Evolutionary conservation across 352 stramenopile genomes (phyloP).

Genomic region (Pythium plurisporium): DNA sequence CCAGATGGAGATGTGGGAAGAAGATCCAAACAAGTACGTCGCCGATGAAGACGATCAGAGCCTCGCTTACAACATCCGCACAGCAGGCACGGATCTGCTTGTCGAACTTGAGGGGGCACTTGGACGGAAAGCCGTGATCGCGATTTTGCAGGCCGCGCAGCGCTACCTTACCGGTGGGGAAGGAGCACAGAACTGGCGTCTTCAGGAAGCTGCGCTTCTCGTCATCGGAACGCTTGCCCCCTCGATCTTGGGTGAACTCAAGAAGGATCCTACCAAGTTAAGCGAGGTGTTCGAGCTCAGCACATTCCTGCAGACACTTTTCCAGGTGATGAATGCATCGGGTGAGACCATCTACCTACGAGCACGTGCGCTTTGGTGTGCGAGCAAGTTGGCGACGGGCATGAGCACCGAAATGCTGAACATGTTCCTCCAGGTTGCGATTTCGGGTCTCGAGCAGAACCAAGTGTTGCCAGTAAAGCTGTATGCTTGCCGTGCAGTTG

Average conservation of each 20-base stretch:
- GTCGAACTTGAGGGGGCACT: slow-evolving; percentile 61
- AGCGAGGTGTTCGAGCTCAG: slow-evolving; percentile 48
- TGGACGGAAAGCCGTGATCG: slow-evolving; percentile 53
- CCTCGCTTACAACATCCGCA: slow-evolving; percentile 73
- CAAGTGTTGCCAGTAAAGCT: slow-evolving; percentile 75
- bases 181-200: slow-evolving; percentile 39
- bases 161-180: slow-evolving; percentile 48
- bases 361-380: slow-evolving; percentile 76
- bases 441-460: slow-evolving; percentile 62
- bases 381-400: slow-evolving; percentile 57
- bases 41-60: slow-evolving; percentile 83
- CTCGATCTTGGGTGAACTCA: slow-evolving; percentile 50
- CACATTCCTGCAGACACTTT: slow-evolving; percentile 69
- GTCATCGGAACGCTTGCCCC: slow-evolving; percentile 62
- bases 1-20: slow-evolving; percentile 71
- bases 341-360: slow-evolving; percentile 72
- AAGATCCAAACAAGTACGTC: slow-evolving; percentile 83
- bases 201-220: slow-evolving; percentile 71
- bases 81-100: slow-evolving; percentile 60
- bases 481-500: slow-evolving; percentile 74
- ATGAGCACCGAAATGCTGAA: slow-evolving; percentile 75
- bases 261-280: slow-evolving; percentile 46
- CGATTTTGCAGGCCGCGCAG: slow-evolving; percentile 51
- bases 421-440: slow-evolving; percentile 63
- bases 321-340: slow-evolving; percentile 66